phyloP scores from a whole-genome alignment of 108 stramenopile genomes.

The Discostella pseudostelligera region DNA sequence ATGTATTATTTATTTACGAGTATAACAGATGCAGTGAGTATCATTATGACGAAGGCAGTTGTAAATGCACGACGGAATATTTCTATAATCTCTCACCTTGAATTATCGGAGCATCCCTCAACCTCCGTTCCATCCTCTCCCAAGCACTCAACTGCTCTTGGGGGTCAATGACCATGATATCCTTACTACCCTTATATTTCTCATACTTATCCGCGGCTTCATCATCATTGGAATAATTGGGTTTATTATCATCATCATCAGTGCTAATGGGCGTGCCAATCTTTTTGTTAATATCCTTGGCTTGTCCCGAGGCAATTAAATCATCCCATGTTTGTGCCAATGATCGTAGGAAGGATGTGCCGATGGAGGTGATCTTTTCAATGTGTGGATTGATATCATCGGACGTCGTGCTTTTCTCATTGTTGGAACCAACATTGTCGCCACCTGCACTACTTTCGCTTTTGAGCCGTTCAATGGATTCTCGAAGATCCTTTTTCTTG shows the following conservation, averaged over 20 bases:
- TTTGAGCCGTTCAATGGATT: slow-evolving; percentile 44
- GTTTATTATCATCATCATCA: slow-evolving; percentile 23
- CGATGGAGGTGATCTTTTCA: slow-evolving; percentile 24
- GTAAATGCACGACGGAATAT: too few relatives aligned
- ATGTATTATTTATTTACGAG: not conserved
- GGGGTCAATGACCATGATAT: slow-evolving; percentile 91
- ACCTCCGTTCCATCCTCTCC: slow-evolving; percentile 90
- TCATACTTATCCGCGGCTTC: slow-evolving; percentile 67
- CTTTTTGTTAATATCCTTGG: slow-evolving; percentile 83
- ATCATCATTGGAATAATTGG: slow-evolving; percentile 51
- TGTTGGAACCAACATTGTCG: not conserved
- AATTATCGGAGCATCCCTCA: slow-evolving; percentile 94
- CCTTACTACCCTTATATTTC: slow-evolving; percentile 72
- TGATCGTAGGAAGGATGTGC: slow-evolving; percentile 48
- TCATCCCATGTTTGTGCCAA: slow-evolving; percentile 80
- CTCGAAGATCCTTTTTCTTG: slow-evolving; percentile 44
- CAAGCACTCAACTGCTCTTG: slow-evolving; percentile 89
- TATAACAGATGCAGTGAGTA: too few relatives aligned
- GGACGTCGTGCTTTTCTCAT: not conserved
- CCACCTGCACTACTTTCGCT: slow-evolving; percentile 3
- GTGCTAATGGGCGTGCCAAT: slow-evolving; percentile 59
- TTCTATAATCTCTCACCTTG: too few relatives aligned
- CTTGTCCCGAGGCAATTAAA: slow-evolving; percentile 65
- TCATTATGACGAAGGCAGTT: too few relatives aligned
- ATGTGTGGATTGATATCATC: slow-evolving; percentile 15